Percentiles rank a stretch among this genome's conserved stretches.
Conservation (phyloP, 805 yeast species). For the Candida anglica region DNA sequence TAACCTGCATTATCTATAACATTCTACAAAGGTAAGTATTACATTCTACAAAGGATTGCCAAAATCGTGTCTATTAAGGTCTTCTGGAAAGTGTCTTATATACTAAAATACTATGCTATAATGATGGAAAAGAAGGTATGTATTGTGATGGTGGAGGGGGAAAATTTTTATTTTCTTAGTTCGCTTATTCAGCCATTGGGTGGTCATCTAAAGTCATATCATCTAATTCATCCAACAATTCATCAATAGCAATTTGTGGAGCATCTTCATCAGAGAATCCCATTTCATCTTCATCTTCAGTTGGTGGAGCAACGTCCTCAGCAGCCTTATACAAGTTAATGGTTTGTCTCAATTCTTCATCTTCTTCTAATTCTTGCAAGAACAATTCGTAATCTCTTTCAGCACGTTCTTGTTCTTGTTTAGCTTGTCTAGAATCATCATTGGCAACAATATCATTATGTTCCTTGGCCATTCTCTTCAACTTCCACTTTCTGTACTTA, state of each 20-base stretch:
- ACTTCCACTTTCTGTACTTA: slow-evolving; percentile 82
- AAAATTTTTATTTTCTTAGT: no score
- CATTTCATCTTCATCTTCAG: slow-evolving; percentile 44
- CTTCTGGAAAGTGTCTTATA: no score
- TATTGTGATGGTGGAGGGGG: no score
- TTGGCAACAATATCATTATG: slow-evolving; percentile 83
- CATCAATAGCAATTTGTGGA: slow-evolving; percentile 87
- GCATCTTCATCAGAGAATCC: slow-evolving; percentile 71
- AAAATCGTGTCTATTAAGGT: no score
- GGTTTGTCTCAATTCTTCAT: slow-evolving; percentile 86
- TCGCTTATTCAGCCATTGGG: slow-evolving; percentile 17
- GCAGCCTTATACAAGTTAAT: slow-evolving; percentile 81
- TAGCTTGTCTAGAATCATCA: slow-evolving; percentile 65
- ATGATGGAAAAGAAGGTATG: no score
- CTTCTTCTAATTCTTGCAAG: slow-evolving; percentile 97
- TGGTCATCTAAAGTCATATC: slow-evolving; percentile 80
- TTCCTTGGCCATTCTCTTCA: slow-evolving; percentile 97
- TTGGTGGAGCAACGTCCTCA: slow-evolving; percentile 18
- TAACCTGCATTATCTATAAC: no score
- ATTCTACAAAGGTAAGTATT: no score
- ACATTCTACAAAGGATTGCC: no score
- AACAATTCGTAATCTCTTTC: slow-evolving; percentile 93
- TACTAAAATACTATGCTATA: no score
- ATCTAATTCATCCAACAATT: slow-evolving; percentile 89
- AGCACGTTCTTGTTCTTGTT: slow-evolving; percentile 85